Evolutionary conservation across 139 green algal genomes (phyloP).

Genomic region (Microglena sp.): DNA sequence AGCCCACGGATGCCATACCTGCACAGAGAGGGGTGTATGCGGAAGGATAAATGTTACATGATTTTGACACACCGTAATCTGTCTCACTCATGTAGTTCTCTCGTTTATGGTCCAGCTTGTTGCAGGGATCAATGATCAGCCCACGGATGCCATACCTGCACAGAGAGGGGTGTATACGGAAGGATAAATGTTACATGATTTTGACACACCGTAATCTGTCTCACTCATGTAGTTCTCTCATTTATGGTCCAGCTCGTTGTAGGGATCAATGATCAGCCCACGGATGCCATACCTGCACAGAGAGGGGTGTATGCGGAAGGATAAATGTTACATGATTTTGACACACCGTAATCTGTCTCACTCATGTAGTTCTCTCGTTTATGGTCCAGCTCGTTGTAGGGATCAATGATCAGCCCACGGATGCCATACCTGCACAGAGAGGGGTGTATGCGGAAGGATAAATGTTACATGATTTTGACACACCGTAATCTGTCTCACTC

Average conservation of each 20-base stretch:
- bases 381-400: slow-evolving; percentile 97
- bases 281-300: slow-evolving; percentile 72
- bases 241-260: slow-evolving; percentile 94
- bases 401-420: slow-evolving; percentile 90
- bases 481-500: slow-evolving; percentile 74
- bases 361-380: slow-evolving; percentile 88
- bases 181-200: too few relatives aligned
- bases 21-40: too few relatives aligned
- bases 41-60: too few relatives aligned
- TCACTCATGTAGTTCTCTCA: slow-evolving; percentile 58
- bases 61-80: too few relatives aligned
- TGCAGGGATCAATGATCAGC: slow-evolving; percentile 96
- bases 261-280: slow-evolving; percentile 95
- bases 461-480: background rate
- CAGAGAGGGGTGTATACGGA: too few relatives aligned
- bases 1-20: slow-evolving; percentile 83
- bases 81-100: slow-evolving; percentile 68
- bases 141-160: slow-evolving; percentile 81
- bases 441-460: background rate
- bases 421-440: slow-evolving; percentile 64
- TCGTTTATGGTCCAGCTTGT: slow-evolving; percentile 84
- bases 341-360: too few relatives aligned
- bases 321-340: background rate
- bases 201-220: too few relatives aligned
- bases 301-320: background rate